Evolutionary conservation across 1,284 basidiomycete species (phyloP).

Genomic region (Puccinia hordei): DNA sequence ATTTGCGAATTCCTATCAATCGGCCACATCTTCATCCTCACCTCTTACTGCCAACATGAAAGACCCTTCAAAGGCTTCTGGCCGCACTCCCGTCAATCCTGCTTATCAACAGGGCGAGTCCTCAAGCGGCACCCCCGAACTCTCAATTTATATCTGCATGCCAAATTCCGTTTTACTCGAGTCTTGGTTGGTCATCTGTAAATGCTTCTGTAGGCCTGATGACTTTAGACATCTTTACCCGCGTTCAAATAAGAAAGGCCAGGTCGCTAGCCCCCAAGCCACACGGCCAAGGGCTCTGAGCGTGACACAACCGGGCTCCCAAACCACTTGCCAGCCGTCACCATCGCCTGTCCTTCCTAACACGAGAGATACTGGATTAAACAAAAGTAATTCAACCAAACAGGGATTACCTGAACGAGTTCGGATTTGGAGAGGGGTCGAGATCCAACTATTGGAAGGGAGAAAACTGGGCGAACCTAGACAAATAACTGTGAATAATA

Average conservation of each 20-base stretch:
- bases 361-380: not conserved
- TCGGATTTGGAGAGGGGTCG: slow-evolving; percentile 49
- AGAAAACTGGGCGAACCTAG: slow-evolving; percentile 29
- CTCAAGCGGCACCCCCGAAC: not conserved
- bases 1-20: not conserved
- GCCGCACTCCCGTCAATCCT: not conserved
- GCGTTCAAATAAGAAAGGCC: slow-evolving; percentile 15
- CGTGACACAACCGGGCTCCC: not conserved
- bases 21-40: not conserved
- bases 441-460: slow-evolving; percentile 47
- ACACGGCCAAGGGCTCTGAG: not conserved
- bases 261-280: not conserved
- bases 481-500: slow-evolving; percentile 14
- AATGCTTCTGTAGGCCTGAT: slow-evolving; percentile 49
- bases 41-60: not conserved
- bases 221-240: slow-evolving; percentile 50
- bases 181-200: slow-evolving; percentile 50
- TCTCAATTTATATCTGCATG: slow-evolving; percentile 50
- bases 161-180: slow-evolving; percentile 36
- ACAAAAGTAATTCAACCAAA: slow-evolving; percentile 11
- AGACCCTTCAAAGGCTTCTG: not conserved
- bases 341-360: not conserved
- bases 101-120: not conserved
- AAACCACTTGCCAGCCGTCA: not conserved
- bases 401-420: slow-evolving; percentile 40